phyloP scores from a whole-genome alignment of 106 monocot species.

The Hemerocallis citrina region DNA sequence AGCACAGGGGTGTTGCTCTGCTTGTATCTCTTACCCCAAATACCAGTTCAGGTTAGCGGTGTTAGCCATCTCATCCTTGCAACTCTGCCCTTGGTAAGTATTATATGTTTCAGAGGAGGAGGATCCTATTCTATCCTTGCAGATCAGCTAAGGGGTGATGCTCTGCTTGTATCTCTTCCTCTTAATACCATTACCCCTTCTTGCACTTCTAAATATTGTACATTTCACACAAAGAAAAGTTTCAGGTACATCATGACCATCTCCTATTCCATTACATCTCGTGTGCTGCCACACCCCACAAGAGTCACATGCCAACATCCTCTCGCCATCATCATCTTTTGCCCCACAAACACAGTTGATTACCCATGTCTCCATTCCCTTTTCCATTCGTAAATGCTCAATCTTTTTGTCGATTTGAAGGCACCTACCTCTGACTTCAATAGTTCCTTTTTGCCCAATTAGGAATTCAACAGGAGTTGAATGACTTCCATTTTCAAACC shows the following conservation, averaged over 20 bases:
- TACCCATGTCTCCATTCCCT: constrained; percentile 50
- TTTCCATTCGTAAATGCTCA: constrained; percentile 44
- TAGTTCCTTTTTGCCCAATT: constrained; percentile 14
- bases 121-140: too few species aligned
- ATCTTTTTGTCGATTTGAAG: constrained; percentile 15
- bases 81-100: too few species aligned
- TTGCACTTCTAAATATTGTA: too few species aligned
- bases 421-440: constrained; percentile 29
- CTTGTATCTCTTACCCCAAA: too few species aligned
- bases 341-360: constrained; percentile 62
- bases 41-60: too few species aligned
- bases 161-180: too few species aligned
- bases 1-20: too few species aligned
- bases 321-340: constrained; percentile 66
- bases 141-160: too few species aligned
- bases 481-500: constrained; percentile 16
- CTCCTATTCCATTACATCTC: constrained; percentile 44
- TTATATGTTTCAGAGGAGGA: too few species aligned
- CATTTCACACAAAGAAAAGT: constrained; percentile 39
- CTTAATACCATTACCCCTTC: too few species aligned
- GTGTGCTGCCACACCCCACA: constrained; percentile 67
- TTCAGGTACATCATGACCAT: constrained; percentile 31
- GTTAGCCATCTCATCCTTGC: too few species aligned
- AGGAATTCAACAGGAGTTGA: constrained; percentile 12
- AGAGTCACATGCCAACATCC: constrained; percentile 66